Evolutionary conservation across 495 filamentous ascomycete species (phyloP), one percentile per base, ranked within the genome.

Genomic region (Xylaria grammica): DNA sequence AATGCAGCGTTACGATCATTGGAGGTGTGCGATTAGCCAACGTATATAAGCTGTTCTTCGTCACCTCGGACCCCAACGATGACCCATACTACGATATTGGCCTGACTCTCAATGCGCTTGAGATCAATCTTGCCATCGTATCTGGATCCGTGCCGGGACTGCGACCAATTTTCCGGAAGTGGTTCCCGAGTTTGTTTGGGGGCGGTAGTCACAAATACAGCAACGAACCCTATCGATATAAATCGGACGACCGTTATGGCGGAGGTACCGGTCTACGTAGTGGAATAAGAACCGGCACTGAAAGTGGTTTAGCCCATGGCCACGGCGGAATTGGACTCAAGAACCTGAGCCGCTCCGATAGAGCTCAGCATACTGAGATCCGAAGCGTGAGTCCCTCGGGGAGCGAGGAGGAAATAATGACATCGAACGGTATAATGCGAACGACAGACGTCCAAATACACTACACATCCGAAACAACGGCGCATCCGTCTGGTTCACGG

Each of bases 121-220:
- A 81, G 67, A 72, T 74, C 38, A 79, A 80, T 63, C 72, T 81
- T 10, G 78, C 79, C 20, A 73, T 81, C 40, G 65, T 80, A 17
- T 73, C 78, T 7, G 78, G 74, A 11, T 75, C 67, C 9, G 65
- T 68, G 10, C 70, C 70, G 0, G 53, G 52, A 4, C 65, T 72
- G 42, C 63, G 65, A 48, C 58, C 62, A 3, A 60, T 69, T 7
- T 60, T 66, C 46, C n/a, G 63, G 30, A 36, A 51, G 40, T 69
- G 63, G 63, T 66, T 69, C 60, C 67, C 67, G 1, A 42, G 48
- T 50, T 59, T 66, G 42, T 67, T 67, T 22, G 59, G 59, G 4
- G 45, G 49, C 3, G 29, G 42, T 15, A 38, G 3, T 15, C 22
- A 52, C n/a, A 48, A 52, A 30, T 62, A 62, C 59, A 34, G 5